phyloP scores from a whole-genome alignment of 2,329 filamentous ascomycete species.

The Curvularia sp. region DNA sequence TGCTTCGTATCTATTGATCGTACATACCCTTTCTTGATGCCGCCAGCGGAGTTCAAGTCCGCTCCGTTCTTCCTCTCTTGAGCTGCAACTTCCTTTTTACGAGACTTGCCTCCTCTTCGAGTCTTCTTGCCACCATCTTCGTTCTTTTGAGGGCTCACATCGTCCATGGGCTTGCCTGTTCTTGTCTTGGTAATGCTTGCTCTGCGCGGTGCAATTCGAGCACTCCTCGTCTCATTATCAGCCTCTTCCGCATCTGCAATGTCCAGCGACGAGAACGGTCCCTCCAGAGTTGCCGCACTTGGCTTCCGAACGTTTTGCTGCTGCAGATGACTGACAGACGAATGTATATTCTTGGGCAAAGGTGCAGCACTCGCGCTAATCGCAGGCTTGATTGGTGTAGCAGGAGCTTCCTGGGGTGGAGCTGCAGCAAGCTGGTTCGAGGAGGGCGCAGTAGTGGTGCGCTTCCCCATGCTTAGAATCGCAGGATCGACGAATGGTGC shows the following conservation, averaged over 20 bases:
- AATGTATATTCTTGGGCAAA: conserved; percentile 47
- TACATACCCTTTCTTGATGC: conserved; percentile 44
- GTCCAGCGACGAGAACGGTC: conserved; percentile 50
- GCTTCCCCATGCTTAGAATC: conserved; percentile 71
- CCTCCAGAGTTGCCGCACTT: conserved; percentile 50
- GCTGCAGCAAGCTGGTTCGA: conserved; percentile 28
- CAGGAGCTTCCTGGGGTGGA: conserved; percentile 48
- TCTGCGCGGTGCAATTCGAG: conserved; percentile 37
- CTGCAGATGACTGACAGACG: conserved; percentile 47
- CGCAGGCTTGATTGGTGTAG: conserved; percentile 54
- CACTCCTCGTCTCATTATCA: conserved; percentile 45
- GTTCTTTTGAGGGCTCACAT: conserved; percentile 38
- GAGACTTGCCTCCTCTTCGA: conserved; percentile 53
- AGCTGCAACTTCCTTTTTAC: conserved; percentile 55
- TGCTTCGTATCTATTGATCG: conserved; percentile 32
- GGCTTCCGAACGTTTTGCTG: conserved; percentile 42
- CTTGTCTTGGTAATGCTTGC: conserved; percentile 51
- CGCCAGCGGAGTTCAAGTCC: conserved; percentile 35
- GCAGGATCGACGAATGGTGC: conserved; percentile 77
- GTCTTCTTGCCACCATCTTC: conserved; percentile 55
- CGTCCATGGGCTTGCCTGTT: conserved; percentile 52
- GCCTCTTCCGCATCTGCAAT: conserved; percentile 50
- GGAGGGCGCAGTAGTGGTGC: conserved; percentile 37
- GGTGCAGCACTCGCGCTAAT: conserved; percentile 44
- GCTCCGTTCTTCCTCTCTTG: conserved; percentile 48